These are phyloP conservation scores for Tolypocladium tropicale DNA, from an alignment of 2,329 filamentous ascomycete genomes.

Conservation along the genomic window DNA sequence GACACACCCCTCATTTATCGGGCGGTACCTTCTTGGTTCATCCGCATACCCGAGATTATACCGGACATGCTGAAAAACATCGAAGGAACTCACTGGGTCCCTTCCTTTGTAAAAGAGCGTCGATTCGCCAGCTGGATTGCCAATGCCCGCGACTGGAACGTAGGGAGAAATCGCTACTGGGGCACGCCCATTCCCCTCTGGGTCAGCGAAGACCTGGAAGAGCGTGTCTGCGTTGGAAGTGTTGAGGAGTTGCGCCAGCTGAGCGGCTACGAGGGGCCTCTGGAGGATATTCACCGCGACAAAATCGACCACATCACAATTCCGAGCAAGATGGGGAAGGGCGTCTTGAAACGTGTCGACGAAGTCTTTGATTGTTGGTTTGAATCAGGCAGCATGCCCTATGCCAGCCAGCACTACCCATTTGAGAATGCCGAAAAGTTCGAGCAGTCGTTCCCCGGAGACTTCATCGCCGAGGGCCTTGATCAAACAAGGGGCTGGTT, in stretches of 20 bases:
- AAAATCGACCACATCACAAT: slow-evolving; percentile 93
- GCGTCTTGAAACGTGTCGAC: slow-evolving; percentile 66
- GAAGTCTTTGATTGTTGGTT: slow-evolving; percentile 98
- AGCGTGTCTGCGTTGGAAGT: slow-evolving; percentile 78
- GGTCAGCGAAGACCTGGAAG: slow-evolving; percentile 82
- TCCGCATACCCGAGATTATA: slow-evolving; percentile 74
- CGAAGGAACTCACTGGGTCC: slow-evolving; percentile 84
- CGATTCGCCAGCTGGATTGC: slow-evolving; percentile 87
- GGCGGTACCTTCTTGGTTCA: slow-evolving; percentile 90
- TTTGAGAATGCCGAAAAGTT: slow-evolving; percentile 83
- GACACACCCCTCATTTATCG: slow-evolving; percentile 90
- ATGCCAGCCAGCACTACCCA: slow-evolving; percentile 81
- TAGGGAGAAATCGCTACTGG: slow-evolving; percentile 91
- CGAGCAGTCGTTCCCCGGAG: slow-evolving; percentile 71
- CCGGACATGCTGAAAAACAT: slow-evolving; percentile 88
- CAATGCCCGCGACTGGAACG: slow-evolving; percentile 90
- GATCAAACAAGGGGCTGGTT: slow-evolving; percentile 97
- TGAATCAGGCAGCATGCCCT: slow-evolving; percentile 93
- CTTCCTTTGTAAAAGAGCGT: slow-evolving; percentile 80
- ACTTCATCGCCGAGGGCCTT: slow-evolving; percentile 88
- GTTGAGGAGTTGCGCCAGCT: slow-evolving; percentile 74
- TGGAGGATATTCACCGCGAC: slow-evolving; percentile 82
- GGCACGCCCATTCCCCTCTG: slow-evolving; percentile 87
- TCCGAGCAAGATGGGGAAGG: slow-evolving; percentile 79
- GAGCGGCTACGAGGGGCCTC: slow-evolving; percentile 74